Evolutionary conservation across 2,329 filamentous ascomycete species (phyloP), one percentile per base, ranked within the genome.

Genomic region (Microcera coccophila): DNA sequence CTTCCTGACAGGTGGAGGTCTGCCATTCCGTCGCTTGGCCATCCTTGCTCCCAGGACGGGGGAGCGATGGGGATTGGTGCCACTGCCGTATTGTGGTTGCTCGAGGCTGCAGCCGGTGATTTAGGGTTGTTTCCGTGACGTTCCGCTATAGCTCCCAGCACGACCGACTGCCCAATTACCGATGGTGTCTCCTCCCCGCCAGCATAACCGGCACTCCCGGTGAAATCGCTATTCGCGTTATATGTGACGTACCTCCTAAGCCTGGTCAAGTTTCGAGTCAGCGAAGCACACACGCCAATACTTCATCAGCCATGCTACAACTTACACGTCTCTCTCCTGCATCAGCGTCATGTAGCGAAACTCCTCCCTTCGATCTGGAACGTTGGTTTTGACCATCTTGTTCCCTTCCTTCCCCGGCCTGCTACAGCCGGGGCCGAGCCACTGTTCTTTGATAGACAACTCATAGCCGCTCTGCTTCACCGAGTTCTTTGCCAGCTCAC

Each of bases 391-490:
- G 39, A 86, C 85, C 78, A 97, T 93, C 52, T 85, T 84, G 54
- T 98, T 98, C 12, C 93, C 93, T 42, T 78, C 75, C 28, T 87
- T 84, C 3, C 93, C 93, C 1, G 87, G 85, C 29, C 85, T 70
- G 59, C 86, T 75, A 62, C 84, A 97, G 50, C 87, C 80, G 22
- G 76, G 72, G 3, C 93, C 93, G 4, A 98, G 72, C 91, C 91
- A 98, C 64, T 90, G 82, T 60, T 90, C 82, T 68, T 98, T 98
- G 58, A 97, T 75, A 11, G 82, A 78, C 56, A 86, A 75, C 63
- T 98, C 93, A 60, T 95, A 98, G 5, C 93, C 93, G 62, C 89
- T 95, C 64, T 98, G 93, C 57, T 85, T 82, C 31, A 98, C 93
- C 9, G 89, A 95, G 63, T 97, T 91, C 68, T 95, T 95, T 18